A percentile compares a stretch with the other conserved stretches of the same genome.
phyloP scores from a whole-genome alignment of 352 stramenopile genomes.

The Phytophthora kernoviae region DNA sequence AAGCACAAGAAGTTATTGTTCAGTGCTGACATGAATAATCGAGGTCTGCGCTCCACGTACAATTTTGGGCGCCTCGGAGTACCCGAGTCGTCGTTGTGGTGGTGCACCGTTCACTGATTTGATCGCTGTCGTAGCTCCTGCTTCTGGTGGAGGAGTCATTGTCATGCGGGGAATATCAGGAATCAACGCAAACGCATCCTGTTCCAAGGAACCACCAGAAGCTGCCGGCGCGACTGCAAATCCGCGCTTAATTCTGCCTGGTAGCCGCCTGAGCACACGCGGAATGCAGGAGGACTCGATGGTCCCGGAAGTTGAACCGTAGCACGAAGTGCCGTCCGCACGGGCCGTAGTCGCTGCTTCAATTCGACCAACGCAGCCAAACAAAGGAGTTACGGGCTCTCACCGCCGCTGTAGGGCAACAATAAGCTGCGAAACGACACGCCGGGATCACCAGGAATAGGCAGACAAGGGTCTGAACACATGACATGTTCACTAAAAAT shows the following conservation, averaged over 20 bases:
- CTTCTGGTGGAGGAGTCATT: conserved; percentile 39
- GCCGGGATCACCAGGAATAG: conserved; percentile 20
- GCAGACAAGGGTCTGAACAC: not conserved
- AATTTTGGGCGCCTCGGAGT: conserved; percentile 24
- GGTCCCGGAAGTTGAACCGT: conserved; percentile 21
- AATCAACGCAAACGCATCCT: conserved; percentile 45
- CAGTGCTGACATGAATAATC: not conserved
- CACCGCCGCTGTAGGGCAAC: not conserved
- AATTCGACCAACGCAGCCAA: conserved; percentile 4
- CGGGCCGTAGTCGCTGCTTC: conserved; percentile 16
- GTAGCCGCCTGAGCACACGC: conserved; percentile 19
- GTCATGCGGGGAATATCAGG: conserved; percentile 30
- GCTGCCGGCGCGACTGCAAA: conserved; percentile 37
- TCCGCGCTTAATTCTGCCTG: conserved; percentile 42
- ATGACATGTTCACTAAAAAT: conserved; percentile 8
- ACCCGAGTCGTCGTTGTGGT: conserved; percentile 20
- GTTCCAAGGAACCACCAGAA: conserved; percentile 42
- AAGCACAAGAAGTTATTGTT: not conserved
- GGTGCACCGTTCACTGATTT: conserved; percentile 1
- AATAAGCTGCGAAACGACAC: conserved; percentile 16
- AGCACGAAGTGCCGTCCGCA: conserved; percentile 24
- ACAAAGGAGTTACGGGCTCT: conserved; percentile 27
- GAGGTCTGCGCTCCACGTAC: not conserved
- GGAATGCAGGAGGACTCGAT: conserved; percentile 18
- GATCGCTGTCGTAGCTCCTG: conserved; percentile 14